Base-by-base conservation (phyloP, 2,329 filamentous ascomycete species). In the Ophiosphaerella narmari region DNA sequence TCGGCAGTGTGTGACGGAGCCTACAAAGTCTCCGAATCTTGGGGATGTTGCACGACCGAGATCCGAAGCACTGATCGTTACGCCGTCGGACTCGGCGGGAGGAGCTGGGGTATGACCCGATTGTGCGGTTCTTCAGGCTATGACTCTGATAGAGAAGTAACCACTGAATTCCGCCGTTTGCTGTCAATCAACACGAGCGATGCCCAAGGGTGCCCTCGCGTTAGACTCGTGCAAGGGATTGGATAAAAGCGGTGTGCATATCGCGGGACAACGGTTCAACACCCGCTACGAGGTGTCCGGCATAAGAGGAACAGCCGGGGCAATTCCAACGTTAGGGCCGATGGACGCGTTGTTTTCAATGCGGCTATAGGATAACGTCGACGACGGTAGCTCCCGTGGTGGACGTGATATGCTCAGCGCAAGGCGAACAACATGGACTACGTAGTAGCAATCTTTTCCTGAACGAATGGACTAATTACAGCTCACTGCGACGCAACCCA, bases 1-100 rank as follows among this genome's bases (percentile, higher is more conserved):
- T 39, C 46, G 49, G 39, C 50, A 54, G 41, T 48, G 41, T 48
- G 40, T 39, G 39, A 53, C 48, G 57, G 47, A 43, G 36, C 52
- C 39, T 57, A 57, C 56, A 39, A 44, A 34, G 41, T 41, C 40
- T 49, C 39, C 48, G 37, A 45, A 32, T 16, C 12, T 23, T 13
- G 11, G 39, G 23, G 12, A 14, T 14, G 34, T 36, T 36, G 34
- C 14, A 36, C 34, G 14, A 18, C n/a, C 9, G 13, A 16, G 39
- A 41, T 41, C 52, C 49, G 46, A 62, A 55, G 62, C 62, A 60
- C 51, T 57, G 62, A 51, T 59, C 53, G 43, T 48, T 40, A 47
- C 35, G 44, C 37, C 43, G 47, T 49, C 46, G 46, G 33, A 46
- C 38, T 46, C 43, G 29, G 39, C 54, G 53, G 56, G 29, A 46